Evolutionary conservation across 1,284 basidiomycete genomes (phyloP).

Genomic region (Paramarasmius palmivorus): DNA sequence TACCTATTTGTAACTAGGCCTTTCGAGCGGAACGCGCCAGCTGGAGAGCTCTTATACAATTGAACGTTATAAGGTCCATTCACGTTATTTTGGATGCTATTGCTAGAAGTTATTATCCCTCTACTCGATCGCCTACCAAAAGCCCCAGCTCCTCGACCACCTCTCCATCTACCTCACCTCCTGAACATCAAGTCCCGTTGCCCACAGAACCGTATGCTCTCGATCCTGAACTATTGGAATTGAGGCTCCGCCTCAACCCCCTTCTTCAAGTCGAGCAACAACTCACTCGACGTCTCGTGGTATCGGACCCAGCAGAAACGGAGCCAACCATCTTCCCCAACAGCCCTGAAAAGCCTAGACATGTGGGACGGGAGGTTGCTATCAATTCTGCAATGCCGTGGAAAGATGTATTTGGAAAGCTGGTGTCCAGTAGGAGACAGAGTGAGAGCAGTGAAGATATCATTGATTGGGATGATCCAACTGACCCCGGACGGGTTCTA

Average conservation of each 20-base stretch:
- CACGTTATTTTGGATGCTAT: constrained; percentile 63
- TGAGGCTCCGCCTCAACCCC: constrained; percentile 58
- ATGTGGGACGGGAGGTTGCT: constrained; percentile 30
- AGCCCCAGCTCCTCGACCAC: constrained; percentile 8
- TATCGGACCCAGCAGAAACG: constrained; percentile 31
- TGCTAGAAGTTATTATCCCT: constrained; percentile 35
- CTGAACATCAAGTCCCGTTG: constrained; percentile 16
- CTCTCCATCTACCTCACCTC: constrained; percentile 21
- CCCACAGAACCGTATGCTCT: constrained; percentile 31
- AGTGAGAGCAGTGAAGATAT: constrained; percentile 36
- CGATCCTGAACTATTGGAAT: constrained; percentile 48
- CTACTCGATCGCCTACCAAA: neutral
- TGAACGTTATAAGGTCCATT: constrained; percentile 72
- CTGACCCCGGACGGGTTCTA: constrained; percentile 45
- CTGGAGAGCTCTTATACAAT: constrained; percentile 71
- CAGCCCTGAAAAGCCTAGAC: constrained; percentile 24
- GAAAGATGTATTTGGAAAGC: constrained; percentile 35
- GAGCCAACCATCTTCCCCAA: constrained; percentile 27
- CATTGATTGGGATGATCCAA: constrained; percentile 41
- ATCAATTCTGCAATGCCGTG: constrained; percentile 41
- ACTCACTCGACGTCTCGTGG: constrained; percentile 51
- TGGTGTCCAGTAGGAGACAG: constrained; percentile 25
- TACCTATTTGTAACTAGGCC: constrained; percentile 32
- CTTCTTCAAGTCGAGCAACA: constrained; percentile 61
- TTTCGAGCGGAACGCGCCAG: constrained; percentile 61